A percentile compares a stretch with the other conserved stretches of the same genome.
These are phyloP conservation scores for Colletotrichum cuscutae DNA, from an alignment of 2,329 filamentous ascomycete genomes.

Conservation along the genomic window DNA sequence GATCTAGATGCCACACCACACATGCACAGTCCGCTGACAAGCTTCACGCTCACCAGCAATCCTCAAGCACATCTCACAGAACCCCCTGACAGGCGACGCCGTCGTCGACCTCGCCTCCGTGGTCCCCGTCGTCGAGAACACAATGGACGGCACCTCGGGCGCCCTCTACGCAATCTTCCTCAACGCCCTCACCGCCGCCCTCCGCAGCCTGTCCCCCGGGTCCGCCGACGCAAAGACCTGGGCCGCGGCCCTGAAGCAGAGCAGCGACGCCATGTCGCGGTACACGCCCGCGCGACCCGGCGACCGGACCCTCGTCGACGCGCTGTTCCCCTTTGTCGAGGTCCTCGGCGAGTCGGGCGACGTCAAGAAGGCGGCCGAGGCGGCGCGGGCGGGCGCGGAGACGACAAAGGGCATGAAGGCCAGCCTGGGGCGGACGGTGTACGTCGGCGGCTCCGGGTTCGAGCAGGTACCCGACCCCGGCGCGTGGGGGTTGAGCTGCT, in stretches of 20 bases:
- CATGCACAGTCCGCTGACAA: slow-evolving; percentile 32
- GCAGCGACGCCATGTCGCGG: slow-evolving; percentile 75
- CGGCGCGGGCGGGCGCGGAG: slow-evolving; percentile 80
- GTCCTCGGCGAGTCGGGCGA: slow-evolving; percentile 73
- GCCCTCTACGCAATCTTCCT: slow-evolving; percentile 84
- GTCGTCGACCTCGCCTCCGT: slow-evolving; percentile 64
- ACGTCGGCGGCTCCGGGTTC: slow-evolving; percentile 71
- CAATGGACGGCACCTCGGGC: slow-evolving; percentile 72
- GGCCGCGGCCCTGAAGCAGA: slow-evolving; percentile 76
- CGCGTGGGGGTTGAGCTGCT: slow-evolving; percentile 78
- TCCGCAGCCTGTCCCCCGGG: slow-evolving; percentile 55
- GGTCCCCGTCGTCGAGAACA: slow-evolving; percentile 64
- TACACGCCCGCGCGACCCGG: slow-evolving; percentile 93
- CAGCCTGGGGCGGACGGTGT: slow-evolving; percentile 84
- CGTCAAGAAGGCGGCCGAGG: slow-evolving; percentile 78
- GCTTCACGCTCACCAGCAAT: slow-evolving; percentile 52
- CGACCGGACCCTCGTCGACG: slow-evolving; percentile 91
- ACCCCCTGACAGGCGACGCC: slow-evolving; percentile 60
- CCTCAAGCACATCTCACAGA: slow-evolving; percentile 58
- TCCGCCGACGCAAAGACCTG: slow-evolving; percentile 54
- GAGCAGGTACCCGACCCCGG: slow-evolving; percentile 71
- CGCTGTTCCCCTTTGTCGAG: slow-evolving; percentile 87
- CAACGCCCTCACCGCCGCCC: slow-evolving; percentile 79
- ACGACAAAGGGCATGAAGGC: slow-evolving; percentile 93
- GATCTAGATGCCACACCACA: not conserved